These are phyloP conservation scores for Aspergillus carlsbadensis DNA, from an alignment of 495 filamentous ascomycete genomes.

Conservation along the genomic window DNA sequence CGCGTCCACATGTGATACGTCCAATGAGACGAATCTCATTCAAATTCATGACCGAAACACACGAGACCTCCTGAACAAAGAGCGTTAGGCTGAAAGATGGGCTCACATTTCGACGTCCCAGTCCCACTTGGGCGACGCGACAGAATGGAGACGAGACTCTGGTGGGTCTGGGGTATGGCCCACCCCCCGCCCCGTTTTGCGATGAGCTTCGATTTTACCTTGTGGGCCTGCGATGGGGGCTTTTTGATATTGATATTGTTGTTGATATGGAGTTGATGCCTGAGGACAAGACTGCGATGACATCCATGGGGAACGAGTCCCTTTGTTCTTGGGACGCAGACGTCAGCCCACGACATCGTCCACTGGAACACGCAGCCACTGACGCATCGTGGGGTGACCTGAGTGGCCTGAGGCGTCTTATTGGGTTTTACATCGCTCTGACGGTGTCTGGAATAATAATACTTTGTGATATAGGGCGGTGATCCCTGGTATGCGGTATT, in stretches of 20 bases:
- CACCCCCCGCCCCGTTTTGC: background rate
- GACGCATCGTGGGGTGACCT: slow-evolving; percentile 2
- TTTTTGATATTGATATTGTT: no score
- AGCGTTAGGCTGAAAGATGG: background rate
- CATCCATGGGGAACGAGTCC: no score
- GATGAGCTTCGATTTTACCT: background rate
- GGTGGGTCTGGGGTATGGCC: slow-evolving; percentile 2
- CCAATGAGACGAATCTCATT: background rate
- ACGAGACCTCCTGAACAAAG: background rate
- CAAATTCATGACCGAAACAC: background rate
- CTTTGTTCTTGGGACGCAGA: background rate
- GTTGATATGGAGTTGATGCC: no score
- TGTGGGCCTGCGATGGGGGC: no score
- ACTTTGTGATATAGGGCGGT: background rate
- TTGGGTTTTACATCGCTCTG: background rate
- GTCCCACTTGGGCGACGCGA: background rate
- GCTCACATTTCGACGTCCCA: background rate
- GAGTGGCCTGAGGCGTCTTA: background rate
- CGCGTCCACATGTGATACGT: background rate
- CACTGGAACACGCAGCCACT: slow-evolving; percentile 5
- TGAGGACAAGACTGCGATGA: no score
- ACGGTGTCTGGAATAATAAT: background rate
- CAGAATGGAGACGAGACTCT: background rate
- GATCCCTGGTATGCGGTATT: background rate
- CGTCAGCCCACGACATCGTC: background rate